phyloP scores from a whole-genome alignment of 2,329 filamentous ascomycete species.

The Zasmidium angulare region DNA sequence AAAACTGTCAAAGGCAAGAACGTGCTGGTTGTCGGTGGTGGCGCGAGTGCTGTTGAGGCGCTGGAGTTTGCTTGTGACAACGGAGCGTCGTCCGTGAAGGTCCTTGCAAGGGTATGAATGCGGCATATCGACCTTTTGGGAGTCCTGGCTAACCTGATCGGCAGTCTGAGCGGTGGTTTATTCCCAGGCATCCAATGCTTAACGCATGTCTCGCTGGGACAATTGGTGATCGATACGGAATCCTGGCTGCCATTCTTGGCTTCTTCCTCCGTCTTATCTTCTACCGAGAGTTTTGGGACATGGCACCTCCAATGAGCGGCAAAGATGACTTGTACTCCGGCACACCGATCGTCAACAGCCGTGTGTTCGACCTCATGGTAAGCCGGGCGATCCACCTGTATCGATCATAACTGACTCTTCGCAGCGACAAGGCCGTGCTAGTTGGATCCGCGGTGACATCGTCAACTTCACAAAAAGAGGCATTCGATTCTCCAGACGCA shows the following conservation, averaged over 20 bases:
- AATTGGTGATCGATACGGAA: conserved; percentile 69
- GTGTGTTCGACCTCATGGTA: conserved; percentile 51
- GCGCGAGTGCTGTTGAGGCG: conserved; percentile 79
- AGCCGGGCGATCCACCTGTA: background rate
- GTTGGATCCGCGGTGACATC: conserved; percentile 81
- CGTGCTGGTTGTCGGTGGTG: conserved; percentile 74
- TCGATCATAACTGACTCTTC: conserved; percentile 63
- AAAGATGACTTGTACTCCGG: conserved; percentile 72
- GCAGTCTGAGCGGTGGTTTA: conserved; percentile 39
- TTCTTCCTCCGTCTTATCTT: conserved; percentile 72
- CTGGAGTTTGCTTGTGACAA: conserved; percentile 73
- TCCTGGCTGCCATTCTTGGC: conserved; percentile 75
- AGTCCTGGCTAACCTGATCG: conserved; percentile 22
- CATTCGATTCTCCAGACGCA: conserved; percentile 68
- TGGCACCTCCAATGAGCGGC: conserved; percentile 59
- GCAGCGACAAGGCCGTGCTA: conserved; percentile 67
- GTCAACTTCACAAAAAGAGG: conserved; percentile 62
- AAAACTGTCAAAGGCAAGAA: conserved; percentile 72
- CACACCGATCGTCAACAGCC: conserved; percentile 54
- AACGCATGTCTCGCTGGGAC: conserved; percentile 74
- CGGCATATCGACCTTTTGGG: background rate
- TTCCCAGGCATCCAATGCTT: conserved; percentile 70
- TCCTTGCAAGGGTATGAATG: conserved; percentile 48
- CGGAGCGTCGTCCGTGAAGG: conserved; percentile 65
- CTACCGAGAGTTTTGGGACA: conserved; percentile 74